phyloP scores from a whole-genome alignment of 2,329 filamentous ascomycete genomes.

The Paecilomyces sp. region DNA sequence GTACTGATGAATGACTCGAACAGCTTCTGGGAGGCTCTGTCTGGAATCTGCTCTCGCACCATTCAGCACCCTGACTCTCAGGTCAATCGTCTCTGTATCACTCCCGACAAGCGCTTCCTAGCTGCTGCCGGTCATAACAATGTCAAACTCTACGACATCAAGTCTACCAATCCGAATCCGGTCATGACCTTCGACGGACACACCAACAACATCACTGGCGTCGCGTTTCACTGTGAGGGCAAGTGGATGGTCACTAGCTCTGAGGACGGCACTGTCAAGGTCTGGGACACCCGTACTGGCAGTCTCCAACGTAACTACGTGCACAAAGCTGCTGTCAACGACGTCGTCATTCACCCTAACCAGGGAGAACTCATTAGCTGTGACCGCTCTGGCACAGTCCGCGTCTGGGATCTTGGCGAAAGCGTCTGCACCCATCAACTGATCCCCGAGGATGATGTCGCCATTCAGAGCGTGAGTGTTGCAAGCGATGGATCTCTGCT shows the following conservation, averaged over 20 bases:
- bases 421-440: conserved; percentile 96
- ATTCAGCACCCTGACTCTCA: conserved; percentile 98
- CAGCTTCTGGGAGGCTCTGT: conserved; percentile 97
- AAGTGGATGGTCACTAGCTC: conserved; percentile 99
- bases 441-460: conserved; percentile 91
- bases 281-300: conserved; percentile 86
- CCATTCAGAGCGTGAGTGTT: conserved; percentile 89
- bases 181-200: conserved; percentile 93
- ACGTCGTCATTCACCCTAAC: conserved; percentile 99
- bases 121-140: conserved; percentile 75
- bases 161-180: conserved; percentile 92
- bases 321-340: conserved; percentile 83
- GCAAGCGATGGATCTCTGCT: conserved; percentile 89
- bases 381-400: conserved; percentile 83
- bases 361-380: conserved; percentile 97
- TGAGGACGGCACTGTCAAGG: conserved; percentile 93
- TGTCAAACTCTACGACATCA: conserved; percentile 97
- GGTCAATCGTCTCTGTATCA: conserved; percentile 96
- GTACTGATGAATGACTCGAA: not conserved
- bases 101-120: conserved; percentile 92
- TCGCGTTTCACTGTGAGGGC: conserved; percentile 96
- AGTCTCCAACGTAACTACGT: conserved; percentile 87
- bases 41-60: conserved; percentile 93
- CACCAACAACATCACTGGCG: conserved; percentile 89
- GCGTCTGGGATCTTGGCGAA: conserved; percentile 94